A percentile compares a stretch with the other conserved stretches of the same genome.
phyloP scores from a whole-genome alignment of 768 basidiomycete genomes.

The Boletus rubescentipes region DNA sequence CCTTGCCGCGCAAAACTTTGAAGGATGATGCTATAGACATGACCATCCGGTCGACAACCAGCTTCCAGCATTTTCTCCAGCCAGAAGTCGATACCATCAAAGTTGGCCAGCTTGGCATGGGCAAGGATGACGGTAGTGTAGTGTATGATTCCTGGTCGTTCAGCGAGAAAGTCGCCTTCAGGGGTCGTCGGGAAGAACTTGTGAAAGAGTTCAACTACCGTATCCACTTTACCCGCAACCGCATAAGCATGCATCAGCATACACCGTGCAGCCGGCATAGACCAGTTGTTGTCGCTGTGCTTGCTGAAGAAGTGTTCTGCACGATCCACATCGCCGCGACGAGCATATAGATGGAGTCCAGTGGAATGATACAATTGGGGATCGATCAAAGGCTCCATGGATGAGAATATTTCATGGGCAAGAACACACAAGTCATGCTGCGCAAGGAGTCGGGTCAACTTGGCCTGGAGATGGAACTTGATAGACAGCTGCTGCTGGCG shows the following conservation, averaged over 20 bases:
- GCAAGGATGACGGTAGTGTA: constrained; percentile 60
- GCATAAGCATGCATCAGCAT: constrained; percentile 59
- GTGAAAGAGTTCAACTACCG: constrained; percentile 51
- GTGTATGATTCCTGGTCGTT: constrained; percentile 46
- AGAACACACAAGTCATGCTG: constrained; percentile 36
- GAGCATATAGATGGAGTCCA: constrained; percentile 53
- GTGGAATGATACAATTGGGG: constrained; percentile 34
- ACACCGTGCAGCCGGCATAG: constrained; percentile 33
- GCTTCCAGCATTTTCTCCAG: constrained; percentile 48
- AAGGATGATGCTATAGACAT: constrained; percentile 62
- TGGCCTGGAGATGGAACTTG: constrained; percentile 29
- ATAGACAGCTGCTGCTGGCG: constrained; percentile 34
- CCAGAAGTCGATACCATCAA: constrained; percentile 52
- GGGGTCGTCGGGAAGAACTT: constrained; percentile 47
- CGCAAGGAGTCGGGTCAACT: constrained; percentile 45
- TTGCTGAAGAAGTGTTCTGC: constrained; percentile 45
- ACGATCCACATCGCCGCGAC: constrained; percentile 46
- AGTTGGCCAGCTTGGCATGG: constrained; percentile 46
- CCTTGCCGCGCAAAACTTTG: constrained; percentile 52
- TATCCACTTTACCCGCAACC: constrained; percentile 38
- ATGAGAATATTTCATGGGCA: constrained; percentile 45
- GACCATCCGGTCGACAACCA: constrained; percentile 51
- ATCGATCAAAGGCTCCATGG: constrained; percentile 25
- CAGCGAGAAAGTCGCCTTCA: constrained; percentile 27
- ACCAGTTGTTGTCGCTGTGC: constrained; percentile 33